Evolutionary conservation across 1,284 basidiomycete genomes (phyloP), one percentile per base, ranked within the genome.

Genomic region (Chalciporus piperatoides): DNA sequence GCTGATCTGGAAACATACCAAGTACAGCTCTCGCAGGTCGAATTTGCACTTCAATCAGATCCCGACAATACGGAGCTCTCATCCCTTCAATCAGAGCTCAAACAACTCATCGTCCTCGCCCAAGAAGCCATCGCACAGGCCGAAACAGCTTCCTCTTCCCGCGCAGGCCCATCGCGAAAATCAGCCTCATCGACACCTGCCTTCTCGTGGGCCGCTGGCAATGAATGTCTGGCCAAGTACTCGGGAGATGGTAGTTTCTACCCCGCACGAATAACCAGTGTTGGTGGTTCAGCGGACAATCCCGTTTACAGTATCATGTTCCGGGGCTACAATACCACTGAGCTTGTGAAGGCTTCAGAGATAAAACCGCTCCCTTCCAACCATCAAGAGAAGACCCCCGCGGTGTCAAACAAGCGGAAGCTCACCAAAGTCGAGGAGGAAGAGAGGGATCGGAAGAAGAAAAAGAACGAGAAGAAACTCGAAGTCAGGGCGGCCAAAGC

Each of bases 391-490:
- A 68, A 65, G 64, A 67, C 52, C 60, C 67, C 47, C 49, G 60
- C 74, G 0, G 63, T 75, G 46, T 68, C 76, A 15, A 76, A 72
- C 57, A 92, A 91, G 73, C 86, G 89, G 56, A 91, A 92, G 74
- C 72, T 86, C 63, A 82, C 76, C 63, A 82, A 86, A 60, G 82
- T 74, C 63, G 89, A 93, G 73, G 91, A 90, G 59, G 91, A 94
- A 61, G 93, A 94, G 73, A 83, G 85, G 68, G 92, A 92, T 62
- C 78, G 76, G 71, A 96, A 94, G 79, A 94, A 94, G 77, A 91
- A 90, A 75, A 92, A 91, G 74, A 97, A 93, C 63, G 95, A 97
- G 73, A 97, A 96, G 77, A 97, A 97, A 73, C 66, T 92, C 51
- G 92, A 94, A 73, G 80, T 75, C 6, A 85, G 84, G 62, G 90